Evolutionary conservation across 2,329 filamentous ascomycete genomes (phyloP).

Genomic region (Cytospora mali): DNA sequence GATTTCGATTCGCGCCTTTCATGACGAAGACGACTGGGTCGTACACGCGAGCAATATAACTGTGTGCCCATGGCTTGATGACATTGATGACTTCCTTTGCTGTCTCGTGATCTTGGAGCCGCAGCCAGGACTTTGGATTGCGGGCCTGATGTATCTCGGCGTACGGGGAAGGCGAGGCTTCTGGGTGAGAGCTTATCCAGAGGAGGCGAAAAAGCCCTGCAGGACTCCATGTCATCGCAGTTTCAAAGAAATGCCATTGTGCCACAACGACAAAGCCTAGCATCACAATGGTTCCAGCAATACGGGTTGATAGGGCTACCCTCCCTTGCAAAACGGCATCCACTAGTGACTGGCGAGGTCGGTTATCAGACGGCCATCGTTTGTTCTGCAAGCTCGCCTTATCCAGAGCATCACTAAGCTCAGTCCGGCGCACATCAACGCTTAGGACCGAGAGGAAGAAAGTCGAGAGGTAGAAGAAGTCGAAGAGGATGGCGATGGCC

Average conservation of each 20-base stretch:
- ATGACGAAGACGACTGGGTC: conserved; percentile 75
- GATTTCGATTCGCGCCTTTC: conserved; percentile 67
- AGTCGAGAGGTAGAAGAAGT: conserved; percentile 77
- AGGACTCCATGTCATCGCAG: conserved; percentile 20
- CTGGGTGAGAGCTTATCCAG: conserved; percentile 35
- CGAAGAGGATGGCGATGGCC: conserved; percentile 73
- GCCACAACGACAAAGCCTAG: conserved; percentile 72
- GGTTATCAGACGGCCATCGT: conserved; percentile 31
- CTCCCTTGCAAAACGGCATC: conserved; percentile 66
- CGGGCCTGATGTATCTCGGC: conserved; percentile 72
- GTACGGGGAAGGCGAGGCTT: conserved; percentile 43
- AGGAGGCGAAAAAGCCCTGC: conserved; percentile 35
- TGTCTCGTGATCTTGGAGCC: conserved; percentile 77
- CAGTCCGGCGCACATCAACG: conserved; percentile 75
- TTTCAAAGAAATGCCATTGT: conserved; percentile 76
- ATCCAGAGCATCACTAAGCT: conserved; percentile 72
- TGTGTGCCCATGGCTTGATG: conserved; percentile 70
- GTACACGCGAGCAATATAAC: conserved; percentile 73
- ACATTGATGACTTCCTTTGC: conserved; percentile 76
- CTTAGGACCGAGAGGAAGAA: conserved; percentile 81
- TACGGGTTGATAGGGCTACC: conserved; percentile 69
- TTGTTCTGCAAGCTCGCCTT: conserved; percentile 53
- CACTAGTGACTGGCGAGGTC: conserved; percentile 56
- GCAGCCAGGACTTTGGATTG: conserved; percentile 76
- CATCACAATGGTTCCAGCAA: conserved; percentile 74